A percentile compares a stretch with the other conserved stretches of the same genome.
Evolutionary conservation across 805 yeast genomes (phyloP).

Genomic region (Yarrowia bubula): DNA sequence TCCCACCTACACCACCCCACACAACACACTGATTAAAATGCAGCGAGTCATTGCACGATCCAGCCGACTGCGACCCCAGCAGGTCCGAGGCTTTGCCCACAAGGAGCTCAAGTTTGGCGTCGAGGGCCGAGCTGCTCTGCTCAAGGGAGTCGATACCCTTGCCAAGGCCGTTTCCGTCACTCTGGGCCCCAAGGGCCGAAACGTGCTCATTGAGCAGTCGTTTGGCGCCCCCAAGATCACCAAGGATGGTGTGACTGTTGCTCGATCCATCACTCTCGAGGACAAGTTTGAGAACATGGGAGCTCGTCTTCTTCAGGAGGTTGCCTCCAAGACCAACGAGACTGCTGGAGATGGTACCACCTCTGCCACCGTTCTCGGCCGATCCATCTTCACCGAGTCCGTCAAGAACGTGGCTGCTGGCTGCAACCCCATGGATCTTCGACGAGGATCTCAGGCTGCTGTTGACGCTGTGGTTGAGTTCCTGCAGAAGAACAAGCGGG

Average conservation of each 20-base stretch:
- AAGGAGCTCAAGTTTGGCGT: constrained; percentile 96
- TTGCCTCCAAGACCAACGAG: constrained; percentile 95
- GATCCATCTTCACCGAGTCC: constrained; percentile 91
- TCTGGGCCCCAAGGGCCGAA: constrained; percentile 96
- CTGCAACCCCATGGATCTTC: constrained; percentile 96
- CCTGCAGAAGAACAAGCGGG: constrained; percentile 82
- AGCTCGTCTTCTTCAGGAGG: constrained; percentile 92
- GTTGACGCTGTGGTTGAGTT: constrained; percentile 88
- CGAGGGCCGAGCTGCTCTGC: constrained; percentile 91
- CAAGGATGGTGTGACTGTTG: constrained; percentile 98
- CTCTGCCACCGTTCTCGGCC: constrained; percentile 93
- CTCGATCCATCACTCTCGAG: constrained; percentile 73
- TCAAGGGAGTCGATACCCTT: constrained; percentile 89
- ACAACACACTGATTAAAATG: constrained; percentile 28
- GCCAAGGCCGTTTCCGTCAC: constrained; percentile 97
- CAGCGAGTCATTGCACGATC: constrained; percentile 33
- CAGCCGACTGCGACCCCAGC: constrained; percentile 31
- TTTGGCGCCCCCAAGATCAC: constrained; percentile 98
- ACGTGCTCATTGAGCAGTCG: constrained; percentile 92
- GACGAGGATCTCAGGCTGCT: constrained; percentile 96
- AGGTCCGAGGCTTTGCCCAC: constrained; percentile 50
- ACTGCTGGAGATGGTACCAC: constrained; percentile 99
- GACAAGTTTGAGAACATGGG: constrained; percentile 97
- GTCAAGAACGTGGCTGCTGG: constrained; percentile 98
- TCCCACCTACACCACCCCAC: background rate